Evolutionary conservation across 352 stramenopile genomes (phyloP).

Genomic region (Phytophthora foliorum): DNA sequence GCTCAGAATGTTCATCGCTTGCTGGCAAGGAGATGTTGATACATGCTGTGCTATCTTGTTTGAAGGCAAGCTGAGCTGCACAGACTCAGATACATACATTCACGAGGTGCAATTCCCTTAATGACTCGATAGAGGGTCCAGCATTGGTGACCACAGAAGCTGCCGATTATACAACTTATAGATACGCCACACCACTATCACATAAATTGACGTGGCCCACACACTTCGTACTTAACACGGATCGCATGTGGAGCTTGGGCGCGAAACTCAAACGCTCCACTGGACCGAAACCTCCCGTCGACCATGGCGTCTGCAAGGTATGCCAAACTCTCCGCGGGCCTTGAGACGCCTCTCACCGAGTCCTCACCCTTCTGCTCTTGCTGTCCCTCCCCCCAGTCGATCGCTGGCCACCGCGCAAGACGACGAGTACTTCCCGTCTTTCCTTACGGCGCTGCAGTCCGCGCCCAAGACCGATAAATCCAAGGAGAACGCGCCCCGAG

Average conservation of each 20-base stretch:
- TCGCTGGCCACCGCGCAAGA: slow-evolving; percentile 49
- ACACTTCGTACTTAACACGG: not conserved
- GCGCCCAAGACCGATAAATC: slow-evolving; percentile 61
- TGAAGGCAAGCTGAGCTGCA: not conserved
- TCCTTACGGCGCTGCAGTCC: slow-evolving; percentile 66
- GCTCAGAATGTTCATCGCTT: not conserved
- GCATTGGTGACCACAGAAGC: too few relatives aligned
- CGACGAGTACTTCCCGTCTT: slow-evolving; percentile 82
- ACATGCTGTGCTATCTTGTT: not conserved
- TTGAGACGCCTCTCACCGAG: not conserved
- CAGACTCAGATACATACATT: not conserved
- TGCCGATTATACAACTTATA: too few relatives aligned
- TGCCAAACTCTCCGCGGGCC: not conserved
- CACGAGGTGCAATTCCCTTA: not conserved
- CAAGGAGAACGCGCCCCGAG: slow-evolving; percentile 58
- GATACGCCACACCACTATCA: not conserved
- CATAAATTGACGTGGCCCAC: not conserved
- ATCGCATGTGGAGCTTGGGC: not conserved
- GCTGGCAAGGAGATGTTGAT: too few relatives aligned
- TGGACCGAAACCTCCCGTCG: slow-evolving; percentile 17
- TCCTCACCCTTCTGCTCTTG: slow-evolving; percentile 5
- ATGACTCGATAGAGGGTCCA: not conserved
- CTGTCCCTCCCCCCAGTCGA: slow-evolving; percentile 13
- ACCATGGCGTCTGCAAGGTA: slow-evolving; percentile 37
- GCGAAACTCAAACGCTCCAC: slow-evolving; percentile 15